Evolutionary conservation across 2,329 filamentous ascomycete species (phyloP).

Genomic region (Paracoccidioides lutzii): DNA sequence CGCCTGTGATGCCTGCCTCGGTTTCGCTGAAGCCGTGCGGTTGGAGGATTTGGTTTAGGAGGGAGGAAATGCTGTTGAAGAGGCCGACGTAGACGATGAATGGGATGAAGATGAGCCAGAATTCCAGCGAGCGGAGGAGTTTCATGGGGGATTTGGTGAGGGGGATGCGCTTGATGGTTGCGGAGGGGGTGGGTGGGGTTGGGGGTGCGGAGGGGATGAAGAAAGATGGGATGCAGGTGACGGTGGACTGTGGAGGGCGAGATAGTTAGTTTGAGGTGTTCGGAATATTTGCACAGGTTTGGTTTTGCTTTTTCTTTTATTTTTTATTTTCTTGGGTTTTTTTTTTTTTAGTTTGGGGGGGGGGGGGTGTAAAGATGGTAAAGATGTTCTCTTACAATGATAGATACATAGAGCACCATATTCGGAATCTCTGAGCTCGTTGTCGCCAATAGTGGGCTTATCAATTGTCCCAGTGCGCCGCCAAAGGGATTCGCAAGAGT

Average conservation of each 20-base stretch:
- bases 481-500: conserved; percentile 84
- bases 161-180: conserved; percentile 42
- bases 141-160: conserved; percentile 41
- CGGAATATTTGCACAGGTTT: neutral
- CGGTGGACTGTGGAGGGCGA: conserved; percentile 38
- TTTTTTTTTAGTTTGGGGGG: neutral
- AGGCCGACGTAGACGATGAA: conserved; percentile 77
- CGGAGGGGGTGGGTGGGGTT: conserved; percentile 60
- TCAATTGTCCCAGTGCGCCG: conserved; percentile 73
- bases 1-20: conserved; percentile 80
- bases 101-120: conserved; percentile 70
- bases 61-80: conserved; percentile 82
- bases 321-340: neutral
- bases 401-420: conserved; percentile 72
- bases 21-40: conserved; percentile 77
- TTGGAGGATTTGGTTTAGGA: conserved; percentile 78
- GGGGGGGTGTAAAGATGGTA: neutral
- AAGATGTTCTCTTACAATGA: conserved; percentile 49
- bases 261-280: too few species aligned
- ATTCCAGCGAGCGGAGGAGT: conserved; percentile 51
- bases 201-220: conserved; percentile 68
- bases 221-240: conserved; percentile 60
- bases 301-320: neutral
- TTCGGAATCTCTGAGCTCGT: conserved; percentile 53
- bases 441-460: conserved; percentile 65